These are phyloP conservation scores for Simmondsia chinensis DNA, from an alignment of 148 eudicot genomes.

Conservation along the genomic window DNA sequence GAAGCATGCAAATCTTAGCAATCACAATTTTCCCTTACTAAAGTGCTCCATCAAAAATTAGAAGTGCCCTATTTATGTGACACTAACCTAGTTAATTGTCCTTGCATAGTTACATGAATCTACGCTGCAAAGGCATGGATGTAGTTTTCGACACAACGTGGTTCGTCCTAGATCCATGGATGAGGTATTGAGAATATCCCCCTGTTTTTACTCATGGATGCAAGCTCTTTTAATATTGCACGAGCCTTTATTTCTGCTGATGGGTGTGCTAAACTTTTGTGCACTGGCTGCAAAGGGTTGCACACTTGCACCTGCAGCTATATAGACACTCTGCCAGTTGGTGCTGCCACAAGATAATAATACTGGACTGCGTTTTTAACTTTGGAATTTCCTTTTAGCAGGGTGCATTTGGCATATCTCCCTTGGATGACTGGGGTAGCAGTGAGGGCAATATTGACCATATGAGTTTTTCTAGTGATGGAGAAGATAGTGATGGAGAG, in stretches of 20 bases:
- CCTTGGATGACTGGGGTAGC: conserved; percentile 60
- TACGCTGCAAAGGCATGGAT: conserved; percentile 10
- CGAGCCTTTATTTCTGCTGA: not conserved
- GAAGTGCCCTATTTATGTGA: not conserved
- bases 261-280: not conserved
- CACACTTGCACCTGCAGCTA: not conserved
- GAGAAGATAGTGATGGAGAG: conserved; percentile 84
- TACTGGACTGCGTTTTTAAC: not conserved
- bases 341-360: too few relatives aligned
- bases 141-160: conserved; percentile 5
- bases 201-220: not conserved
- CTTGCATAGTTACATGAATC: conserved; percentile 7
- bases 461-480: conserved; percentile 55
- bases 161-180: conserved; percentile 18
- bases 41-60: not conserved
- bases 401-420: conserved; percentile 35
- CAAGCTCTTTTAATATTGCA: not conserved
- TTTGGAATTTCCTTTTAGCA: conserved; percentile 15
- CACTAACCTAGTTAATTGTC: not conserved
- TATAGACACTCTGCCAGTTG: not conserved
- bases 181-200: conserved; percentile 15
- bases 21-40: too few relatives aligned
- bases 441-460: conserved; percentile 29
- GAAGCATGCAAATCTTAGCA: too few relatives aligned
- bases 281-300: not conserved